These are phyloP conservation scores for Volvox carteri DNA, from an alignment of 163 green algal genomes.

Conservation along the genomic window DNA sequence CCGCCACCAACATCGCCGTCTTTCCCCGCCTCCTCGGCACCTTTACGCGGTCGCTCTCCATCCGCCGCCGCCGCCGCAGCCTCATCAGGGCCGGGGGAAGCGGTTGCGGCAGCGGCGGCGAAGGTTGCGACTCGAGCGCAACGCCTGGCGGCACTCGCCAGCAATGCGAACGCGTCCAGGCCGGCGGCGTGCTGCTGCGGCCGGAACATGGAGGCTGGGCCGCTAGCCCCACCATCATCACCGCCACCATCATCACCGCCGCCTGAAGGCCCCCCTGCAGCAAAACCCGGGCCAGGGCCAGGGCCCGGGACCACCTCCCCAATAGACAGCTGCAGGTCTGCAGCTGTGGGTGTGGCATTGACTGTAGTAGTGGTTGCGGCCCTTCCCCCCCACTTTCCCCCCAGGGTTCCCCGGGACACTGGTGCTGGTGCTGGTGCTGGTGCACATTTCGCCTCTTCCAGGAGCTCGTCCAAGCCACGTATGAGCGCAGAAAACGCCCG, in stretches of 20 bases:
- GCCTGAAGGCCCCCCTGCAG: too few relatives aligned
- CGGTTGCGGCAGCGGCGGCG: neutral
- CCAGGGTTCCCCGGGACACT: too few relatives aligned
- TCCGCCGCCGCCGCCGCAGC: neutral
- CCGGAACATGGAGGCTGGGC: neutral
- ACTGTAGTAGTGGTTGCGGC: too few relatives aligned
- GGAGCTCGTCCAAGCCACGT: neutral
- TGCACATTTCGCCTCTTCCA: neutral
- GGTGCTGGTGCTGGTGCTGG: too few relatives aligned
- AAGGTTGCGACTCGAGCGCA: neutral
- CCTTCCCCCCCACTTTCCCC: too few relatives aligned
- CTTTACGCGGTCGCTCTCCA: too few relatives aligned
- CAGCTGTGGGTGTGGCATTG: too few relatives aligned
- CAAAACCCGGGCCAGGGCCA: too few relatives aligned
- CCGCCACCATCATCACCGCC: neutral
- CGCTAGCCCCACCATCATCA: neutral
- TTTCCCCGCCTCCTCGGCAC: neutral
- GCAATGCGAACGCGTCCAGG: constrained; percentile 23
- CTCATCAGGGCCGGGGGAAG: neutral
- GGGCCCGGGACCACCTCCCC: too few relatives aligned
- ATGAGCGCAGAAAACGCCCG: neutral
- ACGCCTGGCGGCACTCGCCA: constrained; percentile 18
- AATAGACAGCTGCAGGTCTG: too few relatives aligned
- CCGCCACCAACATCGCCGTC: neutral
- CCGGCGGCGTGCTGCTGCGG: constrained; percentile 37